A percentile compares a stretch with the other conserved stretches of the same genome.
These are phyloP conservation scores for Cardamine resedifolia DNA, from an alignment of 345 rosid species.

Conservation along the genomic window DNA sequence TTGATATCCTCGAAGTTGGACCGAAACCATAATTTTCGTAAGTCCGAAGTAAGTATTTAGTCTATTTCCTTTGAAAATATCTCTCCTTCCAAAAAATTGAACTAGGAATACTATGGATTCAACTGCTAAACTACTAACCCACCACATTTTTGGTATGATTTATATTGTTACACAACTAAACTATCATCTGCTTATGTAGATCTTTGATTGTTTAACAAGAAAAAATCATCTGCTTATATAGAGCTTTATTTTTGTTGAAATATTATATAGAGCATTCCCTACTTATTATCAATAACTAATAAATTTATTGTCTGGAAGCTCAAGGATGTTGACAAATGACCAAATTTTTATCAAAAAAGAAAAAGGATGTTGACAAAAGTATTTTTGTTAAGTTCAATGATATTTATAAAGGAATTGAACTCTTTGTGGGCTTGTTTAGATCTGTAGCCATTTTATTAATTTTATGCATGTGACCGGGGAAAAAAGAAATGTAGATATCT, in stretches of 20 bases:
- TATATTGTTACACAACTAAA: neutral
- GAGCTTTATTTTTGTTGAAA: neutral
- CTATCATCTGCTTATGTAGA: too few species aligned
- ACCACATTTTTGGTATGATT: too few species aligned
- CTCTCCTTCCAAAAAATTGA: too few species aligned
- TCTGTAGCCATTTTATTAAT: neutral
- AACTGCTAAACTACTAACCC: too few species aligned
- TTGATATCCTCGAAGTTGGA: too few species aligned
- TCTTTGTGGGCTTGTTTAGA: neutral
- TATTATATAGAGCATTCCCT: neutral
- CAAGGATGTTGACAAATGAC: neutral
- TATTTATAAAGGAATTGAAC: neutral
- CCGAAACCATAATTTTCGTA: too few species aligned
- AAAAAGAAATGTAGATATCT: neutral
- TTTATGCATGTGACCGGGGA: constrained; percentile 26
- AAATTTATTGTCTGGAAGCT: neutral
- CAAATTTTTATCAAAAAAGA: too few species aligned
- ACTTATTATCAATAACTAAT: neutral
- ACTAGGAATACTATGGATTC: too few species aligned
- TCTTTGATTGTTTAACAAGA: too few species aligned
- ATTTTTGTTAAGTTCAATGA: neutral
- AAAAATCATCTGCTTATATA: neutral
- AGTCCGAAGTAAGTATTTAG: too few species aligned
- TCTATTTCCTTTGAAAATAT: too few species aligned
- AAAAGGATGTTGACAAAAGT: too few species aligned